These are phyloP conservation scores for Trichosporon asahii DNA, from an alignment of 1,284 basidiomycete genomes.

Conservation along the genomic window DNA sequence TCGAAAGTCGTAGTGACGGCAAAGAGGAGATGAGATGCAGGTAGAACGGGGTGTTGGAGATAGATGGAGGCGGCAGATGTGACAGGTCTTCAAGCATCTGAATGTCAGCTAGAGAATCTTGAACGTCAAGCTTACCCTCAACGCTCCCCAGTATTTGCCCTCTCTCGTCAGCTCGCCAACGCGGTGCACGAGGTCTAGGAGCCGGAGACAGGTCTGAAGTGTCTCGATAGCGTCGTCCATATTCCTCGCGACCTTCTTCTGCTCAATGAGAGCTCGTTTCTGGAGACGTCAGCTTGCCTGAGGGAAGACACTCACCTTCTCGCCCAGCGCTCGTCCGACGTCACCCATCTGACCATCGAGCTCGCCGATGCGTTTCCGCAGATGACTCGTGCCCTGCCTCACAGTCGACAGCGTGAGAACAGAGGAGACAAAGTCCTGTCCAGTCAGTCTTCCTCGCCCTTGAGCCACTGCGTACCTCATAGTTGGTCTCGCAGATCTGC, in stretches of 20 bases:
- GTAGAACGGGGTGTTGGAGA: slow-evolving; percentile 91
- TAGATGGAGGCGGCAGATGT: slow-evolving; percentile 78
- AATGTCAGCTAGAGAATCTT: slow-evolving; percentile 35
- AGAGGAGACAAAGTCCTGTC: slow-evolving; percentile 84
- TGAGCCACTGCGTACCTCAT: slow-evolving; percentile 58
- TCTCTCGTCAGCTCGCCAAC: slow-evolving; percentile 89
- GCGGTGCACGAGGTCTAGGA: slow-evolving; percentile 90
- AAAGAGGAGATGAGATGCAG: slow-evolving; percentile 86
- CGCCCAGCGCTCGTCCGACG: slow-evolving; percentile 76
- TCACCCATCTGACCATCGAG: slow-evolving; percentile 59
- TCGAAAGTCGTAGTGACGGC: slow-evolving; percentile 80
- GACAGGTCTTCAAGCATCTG: slow-evolving; percentile 77
- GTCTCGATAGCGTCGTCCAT: slow-evolving; percentile 95
- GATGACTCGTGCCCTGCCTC: slow-evolving; percentile 63
- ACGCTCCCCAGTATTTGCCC: slow-evolving; percentile 92
- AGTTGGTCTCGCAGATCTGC: slow-evolving; percentile 89
- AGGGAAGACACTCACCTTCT: slow-evolving; percentile 58
- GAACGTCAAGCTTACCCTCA: slow-evolving; percentile 65
- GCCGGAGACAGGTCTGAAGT: slow-evolving; percentile 82
- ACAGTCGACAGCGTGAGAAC: slow-evolving; percentile 93
- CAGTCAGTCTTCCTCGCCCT: not conserved
- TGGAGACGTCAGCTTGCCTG: slow-evolving; percentile 20
- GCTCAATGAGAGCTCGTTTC: slow-evolving; percentile 82
- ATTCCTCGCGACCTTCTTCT: slow-evolving; percentile 85
- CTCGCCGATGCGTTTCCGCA: slow-evolving; percentile 58